Evolutionary conservation across 345 rosid species (phyloP), one percentile per base, ranked within the genome.

Genomic region (Ceriops decandra): DNA sequence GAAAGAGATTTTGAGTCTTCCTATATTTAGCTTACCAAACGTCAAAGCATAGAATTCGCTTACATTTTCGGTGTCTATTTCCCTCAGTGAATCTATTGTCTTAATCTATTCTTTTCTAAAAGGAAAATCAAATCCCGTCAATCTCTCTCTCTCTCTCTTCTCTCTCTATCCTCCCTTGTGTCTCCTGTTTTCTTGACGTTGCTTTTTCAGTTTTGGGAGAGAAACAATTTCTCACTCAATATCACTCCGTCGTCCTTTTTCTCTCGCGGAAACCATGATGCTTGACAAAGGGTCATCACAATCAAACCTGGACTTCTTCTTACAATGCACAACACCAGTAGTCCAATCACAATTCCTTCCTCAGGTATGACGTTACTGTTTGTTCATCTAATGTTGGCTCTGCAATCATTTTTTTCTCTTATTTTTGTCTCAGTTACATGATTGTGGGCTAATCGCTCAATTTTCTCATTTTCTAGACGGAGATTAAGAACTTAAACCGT

Each of bases 21-120:
- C 78, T 78, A 74, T 76, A 81, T 83, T 84, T 78, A 83, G 96
- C 82, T 77, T 85, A 79, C 86, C 75, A 68, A 82, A 72, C 82
- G 87, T 82, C 85, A 79, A 86, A 85, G 81, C 74, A 69, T 80
- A 79, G 88, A 76, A 77, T 70, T 71, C 65, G 77, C 53, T 22
- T 9, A 22, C 59, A 26, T 54, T 54, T 54, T 11, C 30, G 22
- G 58, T 54, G 17, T 54, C 59, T 22, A 31, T n/a, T 36, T 74
- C 54, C 46, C 16, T 54, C 49, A 15, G 42, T 52, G 59, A 61
- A 81, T 80, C 76, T 73, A 22, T 67, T 67, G 62, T 52, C 67
- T 31, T 32, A 47, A 53, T 70, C 73, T 52, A 36, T 16, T 62
- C 38, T 73, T 72, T 72, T 73, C 72, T 74, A 64, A 64, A 58